These are phyloP conservation scores for Aspergillus sclerotioniger DNA, from an alignment of 495 filamentous ascomycete genomes.

Conservation along the genomic window DNA sequence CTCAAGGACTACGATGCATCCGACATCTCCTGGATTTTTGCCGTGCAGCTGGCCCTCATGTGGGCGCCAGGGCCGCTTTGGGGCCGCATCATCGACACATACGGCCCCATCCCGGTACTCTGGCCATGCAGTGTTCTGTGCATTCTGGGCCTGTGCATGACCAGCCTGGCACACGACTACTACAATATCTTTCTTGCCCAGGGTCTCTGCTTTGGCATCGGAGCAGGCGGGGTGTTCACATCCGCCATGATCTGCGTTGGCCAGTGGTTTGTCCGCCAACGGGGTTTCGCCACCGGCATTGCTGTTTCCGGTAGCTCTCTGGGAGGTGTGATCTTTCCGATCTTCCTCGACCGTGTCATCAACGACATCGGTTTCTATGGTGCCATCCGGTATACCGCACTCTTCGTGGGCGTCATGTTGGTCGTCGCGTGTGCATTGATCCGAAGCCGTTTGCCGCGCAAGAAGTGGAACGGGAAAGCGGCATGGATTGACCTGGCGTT, in stretches of 20 bases:
- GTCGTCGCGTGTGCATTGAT: conserved; percentile 21
- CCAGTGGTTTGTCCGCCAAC: conserved; percentile 51
- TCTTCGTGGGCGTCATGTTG: conserved; percentile 32
- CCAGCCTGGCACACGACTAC: conserved; percentile 26
- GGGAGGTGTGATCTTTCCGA: conserved; percentile 38
- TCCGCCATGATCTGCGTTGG: conserved; percentile 25
- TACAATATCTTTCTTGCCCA: conserved; percentile 33
- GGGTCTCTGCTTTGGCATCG: conserved; percentile 28
- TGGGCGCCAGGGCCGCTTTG: conserved; percentile 31
- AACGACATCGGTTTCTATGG: conserved; percentile 23
- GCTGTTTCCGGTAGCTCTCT: conserved; percentile 29
- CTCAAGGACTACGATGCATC: conserved; percentile 26
- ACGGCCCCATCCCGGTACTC: conserved; percentile 26
- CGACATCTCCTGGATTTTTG: conserved; percentile 36
- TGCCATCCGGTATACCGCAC: conserved; percentile 27
- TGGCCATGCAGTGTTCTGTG: conserved; percentile 25
- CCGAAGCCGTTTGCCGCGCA: conserved; percentile 24
- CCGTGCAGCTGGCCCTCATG: conserved; percentile 31
- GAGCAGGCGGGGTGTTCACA: conserved; percentile 31
- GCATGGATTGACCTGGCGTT: conserved; percentile 30
- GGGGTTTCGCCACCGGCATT: conserved; percentile 31
- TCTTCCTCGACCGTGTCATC: conserved; percentile 24
- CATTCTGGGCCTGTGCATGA: conserved; percentile 26
- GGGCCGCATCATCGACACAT: conserved; percentile 32
- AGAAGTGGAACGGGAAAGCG: conserved; percentile 25